Base-by-base conservation (phyloP, 345 rosid genomes). In the Schrenkiella parvula region DNA sequence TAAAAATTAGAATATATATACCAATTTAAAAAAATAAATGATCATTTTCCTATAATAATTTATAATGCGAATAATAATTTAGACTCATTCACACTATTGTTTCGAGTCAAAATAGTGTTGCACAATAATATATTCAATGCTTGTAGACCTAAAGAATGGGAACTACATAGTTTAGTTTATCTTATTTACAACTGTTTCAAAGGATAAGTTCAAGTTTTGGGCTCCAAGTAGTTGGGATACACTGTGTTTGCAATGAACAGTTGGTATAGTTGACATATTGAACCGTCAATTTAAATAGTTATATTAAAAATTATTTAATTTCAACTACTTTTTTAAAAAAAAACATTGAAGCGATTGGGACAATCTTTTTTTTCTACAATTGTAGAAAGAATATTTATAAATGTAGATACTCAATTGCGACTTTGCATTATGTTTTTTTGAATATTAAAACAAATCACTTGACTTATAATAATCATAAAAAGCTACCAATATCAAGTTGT, bases 141-240 rank as follows among this genome's bases (percentile, higher is more conserved):
- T 23, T 3, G 3, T 23, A 1, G 44, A 64, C 32, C 34, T 25
- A n/a, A 4, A 39, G 5, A 5, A 34, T 14, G 58, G 8, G 35
- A 50, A 13, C 6, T 22, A 34, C 46, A 50, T 21, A 14, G 2
- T 44, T 5, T n/a, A n/a, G 1, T 35, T 15, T 2, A 35, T 50
- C 10, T 35, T 11, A 51, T 15, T 11, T 9, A 35, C 23, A 22
- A 66, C 70, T 66, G 47, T 66, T 48, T 22, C 15, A 66, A 35
- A 11, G 34, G 12, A 66, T 37, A 35, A 35, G 50, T 35, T 51
- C 23, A 50, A n/a, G 4, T 5, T n/a, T 34, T 50, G 32, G 9
- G 25, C 17, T 66, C 70, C 70, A 22, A 50, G 47, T 66, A 35
- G 60, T 18, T 51, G 70, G 60, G 25, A 12, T n/a, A 25, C 51